Evolutionary conservation across 495 filamentous ascomycete genomes (phyloP).

Genomic region (Thozetella sp.): DNA sequence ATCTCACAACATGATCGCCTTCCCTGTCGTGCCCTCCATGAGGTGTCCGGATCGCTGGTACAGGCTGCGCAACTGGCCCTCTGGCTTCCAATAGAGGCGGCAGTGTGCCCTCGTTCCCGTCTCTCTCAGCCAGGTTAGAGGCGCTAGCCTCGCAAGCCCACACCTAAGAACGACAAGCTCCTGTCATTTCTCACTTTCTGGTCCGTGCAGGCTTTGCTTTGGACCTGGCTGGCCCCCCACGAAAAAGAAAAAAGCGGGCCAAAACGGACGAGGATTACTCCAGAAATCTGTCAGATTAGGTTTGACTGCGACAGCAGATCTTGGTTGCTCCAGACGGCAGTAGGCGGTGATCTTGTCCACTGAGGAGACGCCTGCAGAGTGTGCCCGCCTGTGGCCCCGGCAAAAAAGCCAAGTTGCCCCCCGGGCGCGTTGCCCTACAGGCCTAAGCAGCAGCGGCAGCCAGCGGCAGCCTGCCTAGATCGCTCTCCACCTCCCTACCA

Average conservation of each 20-base stretch:
- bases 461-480: no score
- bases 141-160: background rate
- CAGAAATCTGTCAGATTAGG: background rate
- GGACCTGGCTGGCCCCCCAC: background rate
- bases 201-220: background rate
- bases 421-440: background rate
- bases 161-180: background rate
- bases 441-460: no score
- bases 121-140: background rate
- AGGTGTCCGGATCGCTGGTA: no score
- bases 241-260: background rate
- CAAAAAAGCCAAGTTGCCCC: background rate
- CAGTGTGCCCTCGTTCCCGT: background rate
- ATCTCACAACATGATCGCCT: no score
- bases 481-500: no score
- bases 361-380: background rate
- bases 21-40: no score
- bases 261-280: background rate
- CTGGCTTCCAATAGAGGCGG: background rate
- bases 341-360: background rate
- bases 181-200: background rate
- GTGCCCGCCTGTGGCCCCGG: background rate
- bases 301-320: constrained; percentile 1
- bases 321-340: background rate
- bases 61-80: no score